phyloP scores from a whole-genome alignment of 1,284 basidiomycete genomes.

The Leccinum ponderosum region DNA sequence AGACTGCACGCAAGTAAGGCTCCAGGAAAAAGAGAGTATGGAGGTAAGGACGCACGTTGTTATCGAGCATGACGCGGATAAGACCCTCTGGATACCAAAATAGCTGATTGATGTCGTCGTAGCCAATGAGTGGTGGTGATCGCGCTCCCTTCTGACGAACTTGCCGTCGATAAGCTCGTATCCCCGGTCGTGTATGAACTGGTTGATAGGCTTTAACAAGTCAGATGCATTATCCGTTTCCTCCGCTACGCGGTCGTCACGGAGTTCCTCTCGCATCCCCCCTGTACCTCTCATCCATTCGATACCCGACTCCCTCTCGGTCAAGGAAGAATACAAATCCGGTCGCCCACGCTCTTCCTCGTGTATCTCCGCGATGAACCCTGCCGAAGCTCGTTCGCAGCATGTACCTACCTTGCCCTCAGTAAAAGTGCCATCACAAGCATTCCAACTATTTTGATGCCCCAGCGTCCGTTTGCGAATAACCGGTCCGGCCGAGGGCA shows the following conservation, averaged over 20 bases:
- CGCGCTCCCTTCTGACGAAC: too few relatives aligned
- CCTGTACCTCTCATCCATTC: conserved; percentile 33
- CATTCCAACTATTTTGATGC: conserved; percentile 19
- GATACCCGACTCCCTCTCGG: conserved; percentile 35
- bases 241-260: conserved; percentile 25
- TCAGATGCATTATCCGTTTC: conserved; percentile 28
- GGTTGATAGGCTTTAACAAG: conserved; percentile 10
- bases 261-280: conserved; percentile 27
- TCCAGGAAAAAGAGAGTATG: too few relatives aligned
- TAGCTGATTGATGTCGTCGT: too few relatives aligned
- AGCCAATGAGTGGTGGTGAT: too few relatives aligned
- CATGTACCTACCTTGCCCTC: conserved; percentile 10
- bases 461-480: conserved; percentile 51
- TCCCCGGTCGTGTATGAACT: too few relatives aligned
- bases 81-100: too few relatives aligned
- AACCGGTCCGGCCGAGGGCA: conserved; percentile 41
- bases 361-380: conserved; percentile 11
- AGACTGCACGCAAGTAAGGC: too few relatives aligned
- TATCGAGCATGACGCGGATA: too few relatives aligned
- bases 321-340: conserved; percentile 25
- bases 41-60: too few relatives aligned
- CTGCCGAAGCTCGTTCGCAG: conserved; percentile 13
- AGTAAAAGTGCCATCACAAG: conserved; percentile 7
- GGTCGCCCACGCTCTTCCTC: conserved; percentile 19
- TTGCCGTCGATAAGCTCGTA: too few relatives aligned